A percentile compares a stretch with the other conserved stretches of the same genome.
These are phyloP conservation scores for Stagonosporopsis vannaccii DNA, from an alignment of 2,329 filamentous ascomycete species.

Conservation along the genomic window DNA sequence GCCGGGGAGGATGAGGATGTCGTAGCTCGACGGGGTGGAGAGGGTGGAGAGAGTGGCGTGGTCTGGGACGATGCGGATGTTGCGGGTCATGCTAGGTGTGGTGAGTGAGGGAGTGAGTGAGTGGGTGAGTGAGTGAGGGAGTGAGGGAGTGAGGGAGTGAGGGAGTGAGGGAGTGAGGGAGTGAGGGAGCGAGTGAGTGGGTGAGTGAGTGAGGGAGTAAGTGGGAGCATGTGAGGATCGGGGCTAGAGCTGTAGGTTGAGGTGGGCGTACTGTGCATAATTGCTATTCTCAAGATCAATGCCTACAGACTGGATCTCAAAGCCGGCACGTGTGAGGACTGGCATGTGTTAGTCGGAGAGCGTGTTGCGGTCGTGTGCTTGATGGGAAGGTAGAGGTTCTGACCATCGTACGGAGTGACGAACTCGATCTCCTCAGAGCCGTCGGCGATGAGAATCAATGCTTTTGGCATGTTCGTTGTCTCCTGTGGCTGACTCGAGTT, in stretches of 20 bases:
- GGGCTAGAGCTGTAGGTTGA: too few species aligned
- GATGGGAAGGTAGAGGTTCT: conserved; percentile 2
- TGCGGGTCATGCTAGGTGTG: conserved; percentile 45
- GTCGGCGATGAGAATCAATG: conserved; percentile 49
- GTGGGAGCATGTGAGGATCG: too few species aligned
- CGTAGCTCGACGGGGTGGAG: conserved; percentile 28
- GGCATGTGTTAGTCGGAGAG: neutral
- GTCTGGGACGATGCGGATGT: conserved; percentile 49
- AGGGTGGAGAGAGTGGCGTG: conserved; percentile 27
- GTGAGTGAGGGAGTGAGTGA: neutral
- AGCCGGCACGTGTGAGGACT: conserved; percentile 51
- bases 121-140: neutral
- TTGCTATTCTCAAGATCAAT: conserved; percentile 43
- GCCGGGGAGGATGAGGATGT: conserved; percentile 49
- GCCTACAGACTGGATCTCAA: conserved; percentile 47
- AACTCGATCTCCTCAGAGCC: conserved; percentile 53
- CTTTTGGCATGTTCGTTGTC: conserved; percentile 40
- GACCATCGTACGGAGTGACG: conserved; percentile 52
- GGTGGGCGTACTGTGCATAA: conserved; percentile 38
- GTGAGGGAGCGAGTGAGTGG: neutral
- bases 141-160: neutral
- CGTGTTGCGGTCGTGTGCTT: neutral
- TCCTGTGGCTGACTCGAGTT: neutral
- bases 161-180: neutral
- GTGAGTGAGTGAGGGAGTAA: neutral